Conservation (phyloP, 345 rosid genomes). For the Firmiana major region DNA sequence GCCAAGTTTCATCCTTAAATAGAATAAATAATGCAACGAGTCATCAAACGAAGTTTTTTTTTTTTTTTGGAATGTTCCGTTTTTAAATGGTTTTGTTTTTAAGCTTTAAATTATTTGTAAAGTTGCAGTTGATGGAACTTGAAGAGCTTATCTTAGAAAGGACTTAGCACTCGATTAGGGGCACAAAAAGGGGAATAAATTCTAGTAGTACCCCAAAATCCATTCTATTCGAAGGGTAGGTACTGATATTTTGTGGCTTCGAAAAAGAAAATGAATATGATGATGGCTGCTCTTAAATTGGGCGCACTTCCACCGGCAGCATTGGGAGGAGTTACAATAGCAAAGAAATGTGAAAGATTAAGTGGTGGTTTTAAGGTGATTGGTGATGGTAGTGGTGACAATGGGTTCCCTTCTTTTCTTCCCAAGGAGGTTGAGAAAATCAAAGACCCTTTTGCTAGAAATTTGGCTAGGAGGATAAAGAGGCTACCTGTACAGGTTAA, state of each 20-base stretch:
- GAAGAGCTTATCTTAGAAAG: too few species aligned
- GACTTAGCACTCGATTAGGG: too few species aligned
- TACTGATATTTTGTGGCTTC: neutral
- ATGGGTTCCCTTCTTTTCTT: constrained; percentile 69
- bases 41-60: too few species aligned
- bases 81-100: neutral
- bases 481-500: constrained; percentile 68
- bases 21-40: too few species aligned
- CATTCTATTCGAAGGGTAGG: too few species aligned
- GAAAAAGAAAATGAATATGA: neutral
- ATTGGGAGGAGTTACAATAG: neutral
- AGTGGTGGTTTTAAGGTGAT: constrained; percentile 9
- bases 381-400: constrained; percentile 19
- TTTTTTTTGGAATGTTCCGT: too few species aligned
- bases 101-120: neutral
- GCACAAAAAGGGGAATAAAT: too few species aligned
- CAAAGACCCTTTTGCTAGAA: constrained; percentile 73
- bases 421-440: constrained; percentile 71
- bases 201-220: too few species aligned
- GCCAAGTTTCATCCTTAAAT: too few species aligned
- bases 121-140: too few species aligned
- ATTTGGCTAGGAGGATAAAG: constrained; percentile 57
- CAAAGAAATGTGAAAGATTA: constrained; percentile 2
- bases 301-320: constrained; percentile 11
- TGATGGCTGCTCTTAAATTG: constrained; percentile 20